Evolutionary conservation across 805 yeast species (phyloP).

Genomic region (Priceomyces medius): DNA sequence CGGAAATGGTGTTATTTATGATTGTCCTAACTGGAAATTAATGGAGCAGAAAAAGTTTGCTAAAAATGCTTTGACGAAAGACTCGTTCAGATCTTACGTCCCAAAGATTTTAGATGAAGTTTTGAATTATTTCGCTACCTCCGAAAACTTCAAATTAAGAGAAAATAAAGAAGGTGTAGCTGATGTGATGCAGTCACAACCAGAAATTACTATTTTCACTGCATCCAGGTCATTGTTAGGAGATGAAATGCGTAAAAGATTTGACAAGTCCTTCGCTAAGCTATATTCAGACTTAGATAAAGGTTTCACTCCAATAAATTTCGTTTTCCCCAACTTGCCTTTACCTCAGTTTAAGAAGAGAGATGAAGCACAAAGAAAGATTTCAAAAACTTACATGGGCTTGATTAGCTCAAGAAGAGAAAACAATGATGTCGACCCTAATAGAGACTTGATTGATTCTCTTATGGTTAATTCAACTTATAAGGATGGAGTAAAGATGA

Average conservation of each 20-base stretch:
- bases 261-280: slow-evolving; percentile 79
- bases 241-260: slow-evolving; percentile 81
- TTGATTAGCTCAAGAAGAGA: slow-evolving; percentile 73
- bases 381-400: slow-evolving; percentile 76
- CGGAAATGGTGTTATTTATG: slow-evolving; percentile 96
- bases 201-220: slow-evolving; percentile 94
- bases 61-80: slow-evolving; percentile 82
- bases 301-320: slow-evolving; percentile 95
- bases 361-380: slow-evolving; percentile 82
- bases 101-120: slow-evolving; percentile 86
- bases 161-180: slow-evolving; percentile 45
- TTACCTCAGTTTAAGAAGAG: slow-evolving; percentile 80
- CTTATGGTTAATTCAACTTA: slow-evolving; percentile 79
- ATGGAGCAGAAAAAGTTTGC: slow-evolving; percentile 99
- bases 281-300: slow-evolving; percentile 90
- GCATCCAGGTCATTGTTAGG: slow-evolving; percentile 92
- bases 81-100: slow-evolving; percentile 79
- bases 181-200: slow-evolving; percentile 79
- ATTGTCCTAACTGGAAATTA: slow-evolving; percentile 87
- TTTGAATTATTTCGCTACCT: slow-evolving; percentile 56
- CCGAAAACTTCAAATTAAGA: slow-evolving; percentile 47
- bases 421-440: slow-evolving; percentile 68
- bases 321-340: slow-evolving; percentile 93
- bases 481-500: slow-evolving; percentile 92
- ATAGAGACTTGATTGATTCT: slow-evolving; percentile 86